Percentiles rank a stretch among this genome's conserved stretches.
Evolutionary conservation across 495 filamentous ascomycete species (phyloP).

Genomic region (Penicillium bialowiezense): DNA sequence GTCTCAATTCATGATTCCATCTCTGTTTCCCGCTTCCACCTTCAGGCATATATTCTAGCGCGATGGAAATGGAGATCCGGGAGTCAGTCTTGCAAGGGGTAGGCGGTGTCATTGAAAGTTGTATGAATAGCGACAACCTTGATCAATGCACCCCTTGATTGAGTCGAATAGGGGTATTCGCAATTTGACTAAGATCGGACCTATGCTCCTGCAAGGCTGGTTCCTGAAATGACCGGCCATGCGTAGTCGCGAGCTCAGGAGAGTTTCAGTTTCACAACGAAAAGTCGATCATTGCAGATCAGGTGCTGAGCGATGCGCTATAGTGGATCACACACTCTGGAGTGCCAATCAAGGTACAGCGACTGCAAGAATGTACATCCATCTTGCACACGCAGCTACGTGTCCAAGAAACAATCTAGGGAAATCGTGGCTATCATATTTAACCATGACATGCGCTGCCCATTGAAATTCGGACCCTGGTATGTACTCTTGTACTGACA

Average conservation of each 20-base stretch:
- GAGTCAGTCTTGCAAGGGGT: conserved; percentile 17
- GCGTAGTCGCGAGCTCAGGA: not conserved
- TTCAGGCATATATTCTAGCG: too few relatives aligned
- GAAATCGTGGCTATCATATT: conserved; percentile 11
- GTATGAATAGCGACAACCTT: not conserved
- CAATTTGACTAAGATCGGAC: conserved; percentile 13
- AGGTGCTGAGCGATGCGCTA: conserved; percentile 8
- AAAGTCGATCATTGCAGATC: conserved; percentile 22
- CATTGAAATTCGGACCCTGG: not conserved
- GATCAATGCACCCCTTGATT: conserved; percentile 14
- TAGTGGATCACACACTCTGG: conserved; percentile 10
- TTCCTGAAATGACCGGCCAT: conserved; percentile 8
- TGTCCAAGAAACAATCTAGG: conserved; percentile 3
- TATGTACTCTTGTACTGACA: conserved; percentile 2
- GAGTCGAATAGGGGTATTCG: conserved; percentile 2
- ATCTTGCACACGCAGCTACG: conserved; percentile 13
- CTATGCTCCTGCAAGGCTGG: conserved; percentile 8
- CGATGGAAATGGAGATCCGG: too few relatives aligned
- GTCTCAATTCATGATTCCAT: too few relatives aligned
- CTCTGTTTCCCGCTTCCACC: too few relatives aligned
- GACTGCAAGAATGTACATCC: conserved; percentile 16
- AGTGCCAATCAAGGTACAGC: conserved; percentile 19
- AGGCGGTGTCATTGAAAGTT: not conserved
- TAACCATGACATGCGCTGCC: conserved; percentile 5
- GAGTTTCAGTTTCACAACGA: conserved; percentile 7